phyloP scores from a whole-genome alignment of 768 basidiomycete genomes.

The Tulasnella sp. region DNA sequence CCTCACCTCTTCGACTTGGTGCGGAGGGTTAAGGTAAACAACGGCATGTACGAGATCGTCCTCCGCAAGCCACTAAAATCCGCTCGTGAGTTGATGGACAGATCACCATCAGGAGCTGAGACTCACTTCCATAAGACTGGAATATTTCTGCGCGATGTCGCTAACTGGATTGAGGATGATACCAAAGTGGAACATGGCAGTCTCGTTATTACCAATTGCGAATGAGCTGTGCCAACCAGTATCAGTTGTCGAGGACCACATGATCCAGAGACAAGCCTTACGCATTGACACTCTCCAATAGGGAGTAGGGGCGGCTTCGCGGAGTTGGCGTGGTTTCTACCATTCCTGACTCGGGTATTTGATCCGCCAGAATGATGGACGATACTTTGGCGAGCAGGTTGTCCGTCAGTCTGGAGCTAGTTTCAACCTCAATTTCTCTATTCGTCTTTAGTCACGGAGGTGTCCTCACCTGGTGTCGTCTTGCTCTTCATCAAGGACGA shows the following conservation, averaged over 20 bases:
- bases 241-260: no score
- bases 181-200: slow-evolving; percentile 57
- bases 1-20: slow-evolving; percentile 51
- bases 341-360: slow-evolving; percentile 61
- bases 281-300: slow-evolving; percentile 54
- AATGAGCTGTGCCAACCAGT: slow-evolving; percentile 40
- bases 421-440: slow-evolving; percentile 28
- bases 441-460: neutral
- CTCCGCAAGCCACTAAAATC: slow-evolving; percentile 49
- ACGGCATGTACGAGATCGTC: slow-evolving; percentile 57
- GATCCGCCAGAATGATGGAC: slow-evolving; percentile 60
- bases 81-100: neutral
- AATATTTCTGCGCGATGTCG: slow-evolving; percentile 77
- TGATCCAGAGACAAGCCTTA: slow-evolving; percentile 28
- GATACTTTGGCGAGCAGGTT: slow-evolving; percentile 37
- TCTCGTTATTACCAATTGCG: slow-evolving; percentile 51
- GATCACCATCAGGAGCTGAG: neutral
- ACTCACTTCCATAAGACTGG: slow-evolving; percentile 59
- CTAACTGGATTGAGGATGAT: slow-evolving; percentile 78
- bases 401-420: slow-evolving; percentile 20
- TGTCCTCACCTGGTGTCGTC: neutral
- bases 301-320: slow-evolving; percentile 47
- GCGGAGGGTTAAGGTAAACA: slow-evolving; percentile 66
- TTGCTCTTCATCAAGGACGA: neutral
- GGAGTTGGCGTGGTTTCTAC: slow-evolving; percentile 35